phyloP scores from a whole-genome alignment of 345 rosid genomes.

The Linum usitatissimum region DNA sequence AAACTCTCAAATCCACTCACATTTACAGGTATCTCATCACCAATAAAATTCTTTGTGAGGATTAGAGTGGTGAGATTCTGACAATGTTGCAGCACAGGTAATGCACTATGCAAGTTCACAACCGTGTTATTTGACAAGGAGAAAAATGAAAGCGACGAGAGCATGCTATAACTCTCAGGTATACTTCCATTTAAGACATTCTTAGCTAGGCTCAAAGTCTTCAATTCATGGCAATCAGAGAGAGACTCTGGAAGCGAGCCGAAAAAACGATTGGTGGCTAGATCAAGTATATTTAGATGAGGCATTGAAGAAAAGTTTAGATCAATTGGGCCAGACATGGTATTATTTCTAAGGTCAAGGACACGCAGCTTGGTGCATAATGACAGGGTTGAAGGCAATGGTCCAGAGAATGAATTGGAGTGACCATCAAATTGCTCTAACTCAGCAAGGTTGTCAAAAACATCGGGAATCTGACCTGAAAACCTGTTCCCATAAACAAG shows the following conservation, averaged over 20 bases:
- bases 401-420: conserved; percentile 67
- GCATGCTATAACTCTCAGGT: conserved; percentile 45
- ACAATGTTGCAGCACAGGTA: conserved; percentile 59
- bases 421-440: conserved; percentile 47
- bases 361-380: conserved; percentile 51
- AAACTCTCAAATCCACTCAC: conserved; percentile 52
- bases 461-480: conserved; percentile 53
- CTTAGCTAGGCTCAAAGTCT: conserved; percentile 70
- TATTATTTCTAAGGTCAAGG: conserved; percentile 79
- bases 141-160: conserved; percentile 49
- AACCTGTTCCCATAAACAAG: conserved; percentile 48
- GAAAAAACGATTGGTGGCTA: conserved; percentile 58
- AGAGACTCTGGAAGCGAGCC: conserved; percentile 71
- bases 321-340: conserved; percentile 51
- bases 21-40: conserved; percentile 55
- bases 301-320: conserved; percentile 58
- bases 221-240: conserved; percentile 49
- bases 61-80: conserved; percentile 72
- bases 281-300: conserved; percentile 47
- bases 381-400: conserved; percentile 53
- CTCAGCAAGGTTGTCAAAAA: conserved; percentile 46
- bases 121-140: conserved; percentile 81
- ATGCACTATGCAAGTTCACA: conserved; percentile 38
- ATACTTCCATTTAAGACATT: conserved; percentile 50
- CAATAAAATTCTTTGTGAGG: conserved; percentile 62